Conservation (phyloP, 2,329 filamentous ascomycete genomes). For the Blastomyces parvus region DNA sequence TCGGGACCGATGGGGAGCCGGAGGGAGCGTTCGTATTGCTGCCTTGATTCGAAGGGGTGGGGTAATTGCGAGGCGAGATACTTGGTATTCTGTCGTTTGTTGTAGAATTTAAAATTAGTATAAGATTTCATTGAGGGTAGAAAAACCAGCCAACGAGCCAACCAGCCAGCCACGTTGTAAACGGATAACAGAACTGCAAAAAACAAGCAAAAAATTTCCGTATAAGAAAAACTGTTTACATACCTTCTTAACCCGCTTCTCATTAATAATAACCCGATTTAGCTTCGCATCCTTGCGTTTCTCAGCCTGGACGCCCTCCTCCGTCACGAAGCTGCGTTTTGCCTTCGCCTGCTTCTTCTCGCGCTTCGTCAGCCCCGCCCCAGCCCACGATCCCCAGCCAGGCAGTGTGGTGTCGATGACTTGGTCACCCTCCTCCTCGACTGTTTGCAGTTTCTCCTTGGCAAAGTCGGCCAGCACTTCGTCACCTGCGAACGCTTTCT, state of each 20-base stretch:
- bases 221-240: conserved; percentile 18
- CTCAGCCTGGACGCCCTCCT: conserved; percentile 62
- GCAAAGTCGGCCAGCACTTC: conserved; percentile 75
- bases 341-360: conserved; percentile 47
- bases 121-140: too few species aligned
- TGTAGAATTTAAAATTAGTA: conserved; percentile 12
- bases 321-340: conserved; percentile 42
- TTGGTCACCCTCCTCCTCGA: conserved; percentile 72
- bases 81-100: conserved; percentile 57
- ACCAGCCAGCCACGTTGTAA: too few species aligned
- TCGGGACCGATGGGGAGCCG: conserved; percentile 83
- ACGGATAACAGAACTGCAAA: too few species aligned
- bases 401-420: conserved; percentile 74
- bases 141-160: too few species aligned
- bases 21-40: conserved; percentile 84
- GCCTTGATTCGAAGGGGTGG: conserved; percentile 75
- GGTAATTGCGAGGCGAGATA: conserved; percentile 79
- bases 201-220: too few species aligned
- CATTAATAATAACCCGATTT: conserved; percentile 79
- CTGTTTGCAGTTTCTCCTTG: conserved; percentile 63
- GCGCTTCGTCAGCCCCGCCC: conserved; percentile 65
- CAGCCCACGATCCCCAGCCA: conserved; percentile 90
- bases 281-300: conserved; percentile 75
- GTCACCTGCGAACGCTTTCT: conserved; percentile 76
- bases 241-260: conserved; percentile 83